Evolutionary conservation across 2,329 filamentous ascomycete genomes (phyloP), one percentile per base, ranked within the genome.

Genomic region (Cladophialophora immunda): DNA sequence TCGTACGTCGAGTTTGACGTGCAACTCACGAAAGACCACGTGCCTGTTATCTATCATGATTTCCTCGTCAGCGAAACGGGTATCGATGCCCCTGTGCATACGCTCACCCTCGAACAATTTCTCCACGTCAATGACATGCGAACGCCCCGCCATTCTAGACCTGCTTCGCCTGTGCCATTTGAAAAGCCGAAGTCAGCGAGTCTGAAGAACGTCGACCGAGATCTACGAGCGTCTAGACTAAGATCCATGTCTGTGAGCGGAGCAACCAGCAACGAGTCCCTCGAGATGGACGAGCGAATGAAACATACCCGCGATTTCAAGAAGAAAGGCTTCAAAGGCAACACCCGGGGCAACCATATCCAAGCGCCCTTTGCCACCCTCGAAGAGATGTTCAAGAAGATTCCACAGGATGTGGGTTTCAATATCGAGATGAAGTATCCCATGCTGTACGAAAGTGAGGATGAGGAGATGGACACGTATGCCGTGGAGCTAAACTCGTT

Each of bases 351-450:
- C 60, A 93, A 93, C 76, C 96, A 96, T 74, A 98, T 99, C 74
- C 94, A 98, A 77, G 93, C 92, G 0, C 93, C 94, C 0, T 99
- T 99, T 80, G 94, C 94, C 7, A 99, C 95, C 0, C 84, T 99
- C 4, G 93, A 97, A 78, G 93, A 97, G 69, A 89, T 98, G 77
- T 97, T 99, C 81, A 87, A 87, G 74, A 90, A 94, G 75, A 82
- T 99, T 0, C 93, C 93, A 0, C 86, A 91, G 69, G 85, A 87
- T 15, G 91, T 97, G 25, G 94, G 95, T 15, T 99, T 99, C 85
- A 98, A 99, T 79, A 97, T 99, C 73, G 95, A 99, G 82, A 92
- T 99, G 86, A 98, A 99, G 81, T 99, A 99, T 77, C 95, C 95
- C 4, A 98, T 98, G 94, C 87, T 99, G 50, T 91, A 94, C 77